A percentile compares a stretch with the other conserved stretches of the same genome.
phyloP scores from a whole-genome alignment of 371 early-diverging fungal genomes.

The Lichtheimia ornata region DNA sequence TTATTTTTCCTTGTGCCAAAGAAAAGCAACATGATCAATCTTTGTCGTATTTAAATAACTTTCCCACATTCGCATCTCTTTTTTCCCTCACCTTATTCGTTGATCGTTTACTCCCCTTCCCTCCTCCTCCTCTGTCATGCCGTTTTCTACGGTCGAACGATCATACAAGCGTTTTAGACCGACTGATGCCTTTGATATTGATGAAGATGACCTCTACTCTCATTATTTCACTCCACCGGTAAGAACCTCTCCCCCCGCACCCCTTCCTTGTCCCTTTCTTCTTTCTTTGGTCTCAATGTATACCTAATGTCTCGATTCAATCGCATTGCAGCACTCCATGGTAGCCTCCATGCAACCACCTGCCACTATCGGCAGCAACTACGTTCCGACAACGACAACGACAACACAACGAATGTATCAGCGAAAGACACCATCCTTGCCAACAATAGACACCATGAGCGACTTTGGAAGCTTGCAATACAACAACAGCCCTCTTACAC shows the following conservation, averaged over 20 bases:
- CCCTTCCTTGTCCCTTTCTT: no score
- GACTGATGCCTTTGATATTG: background rate
- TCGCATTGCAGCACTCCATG: constrained; percentile 1
- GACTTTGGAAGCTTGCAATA: no score
- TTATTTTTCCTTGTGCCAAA: background rate
- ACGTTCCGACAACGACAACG: background rate
- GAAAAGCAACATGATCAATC: constrained; percentile 1
- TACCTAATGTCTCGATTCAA: background rate
- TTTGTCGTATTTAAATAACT: constrained; percentile 1
- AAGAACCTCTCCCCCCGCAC: no score
- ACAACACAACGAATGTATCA: background rate
- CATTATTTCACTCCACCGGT: constrained; percentile 8
- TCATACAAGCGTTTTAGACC: constrained; percentile 19
- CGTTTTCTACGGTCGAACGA: constrained; percentile 16
- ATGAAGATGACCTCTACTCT: background rate
- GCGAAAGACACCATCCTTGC: no score
- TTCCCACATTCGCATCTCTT: constrained; percentile 10
- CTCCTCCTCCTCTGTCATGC: constrained; percentile 14
- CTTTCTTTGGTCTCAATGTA: no score
- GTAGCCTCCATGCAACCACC: constrained; percentile 3
- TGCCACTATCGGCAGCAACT: background rate
- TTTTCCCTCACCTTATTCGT: constrained; percentile 1
- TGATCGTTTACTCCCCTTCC: constrained; percentile 3
- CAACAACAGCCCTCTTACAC: background rate
- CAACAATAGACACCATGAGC: no score